Base-by-base conservation (phyloP, 139 green algal genomes). In the Spirogloea muscicola region DNA sequence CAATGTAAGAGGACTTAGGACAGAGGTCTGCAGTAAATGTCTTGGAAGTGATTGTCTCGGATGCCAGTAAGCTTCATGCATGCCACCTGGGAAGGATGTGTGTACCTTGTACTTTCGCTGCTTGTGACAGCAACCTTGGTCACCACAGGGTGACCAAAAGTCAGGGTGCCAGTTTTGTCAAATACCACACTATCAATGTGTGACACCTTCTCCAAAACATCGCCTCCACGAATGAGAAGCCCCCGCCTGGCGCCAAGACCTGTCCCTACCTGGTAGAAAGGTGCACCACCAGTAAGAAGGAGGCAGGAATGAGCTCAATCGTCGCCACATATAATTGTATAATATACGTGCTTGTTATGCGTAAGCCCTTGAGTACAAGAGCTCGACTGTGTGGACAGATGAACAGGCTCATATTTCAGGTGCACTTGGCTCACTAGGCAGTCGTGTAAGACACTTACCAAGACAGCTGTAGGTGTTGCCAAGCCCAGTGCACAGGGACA, bases 101-200 rank as follows among this genome's bases (percentile, higher is more conserved):
- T n/a, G n/a, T 55, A 55, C 46, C 46, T 55, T 21, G 21, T 21
- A 55, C 46, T 21, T 55, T 55, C n/a, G 21, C 46, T 21, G 21
- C 21, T 13, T 51, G 43, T 13, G 43, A 51, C 16, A 16, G 43
- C 37, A 41, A 82, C 61, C 0, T 29, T 29, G 1, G 25, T 39
- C 68, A 86, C 44, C 21, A 38, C 18, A 2, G 76, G 76, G 49
- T 59, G 21, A 33, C 87, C 91, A 43, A 85, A 52, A 3, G 92
- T 98, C 1, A 98, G 76, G 0, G 93, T 98, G 39, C 92, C 92
- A 2, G 92, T 98, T 79, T 98, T 98, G 75, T 98, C 93, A 70
- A 96, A 88, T 31, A 90, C 86, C 6, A 95, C 74, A 1, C 81
- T 88, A 65, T 90, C 75, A 27, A 96, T 83, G 6, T 63, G 39